Conservation (phyloP, 768 basidiomycete genomes). For the Mycena olivaceomarginata region DNA sequence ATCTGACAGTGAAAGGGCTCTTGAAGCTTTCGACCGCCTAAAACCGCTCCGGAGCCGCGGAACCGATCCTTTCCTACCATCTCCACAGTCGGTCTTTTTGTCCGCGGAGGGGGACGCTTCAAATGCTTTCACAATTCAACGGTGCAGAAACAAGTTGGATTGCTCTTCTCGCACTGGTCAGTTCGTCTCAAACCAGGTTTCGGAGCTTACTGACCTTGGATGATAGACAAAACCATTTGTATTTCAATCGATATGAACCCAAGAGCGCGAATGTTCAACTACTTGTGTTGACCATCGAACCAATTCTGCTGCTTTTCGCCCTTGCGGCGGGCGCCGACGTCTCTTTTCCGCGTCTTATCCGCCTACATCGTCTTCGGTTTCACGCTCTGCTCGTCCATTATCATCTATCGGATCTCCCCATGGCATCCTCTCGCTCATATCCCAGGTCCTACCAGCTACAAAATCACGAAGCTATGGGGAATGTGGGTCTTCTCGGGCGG, state of each 20-base stretch:
- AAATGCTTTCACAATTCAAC: not conserved
- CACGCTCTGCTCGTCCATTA: slow-evolving; percentile 48
- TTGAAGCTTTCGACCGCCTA: not conserved
- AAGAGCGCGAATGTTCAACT: slow-evolving; percentile 39
- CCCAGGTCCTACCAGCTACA: slow-evolving; percentile 56
- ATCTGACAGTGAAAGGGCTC: too few relatives aligned
- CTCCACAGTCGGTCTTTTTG: not conserved
- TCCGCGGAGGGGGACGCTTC: not conserved
- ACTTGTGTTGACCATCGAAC: slow-evolving; percentile 42
- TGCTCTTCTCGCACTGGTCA: slow-evolving; percentile 30
- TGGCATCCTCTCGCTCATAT: slow-evolving; percentile 60
- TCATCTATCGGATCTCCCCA: slow-evolving; percentile 59
- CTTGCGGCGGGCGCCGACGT: not conserved
- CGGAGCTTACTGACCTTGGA: not conserved
- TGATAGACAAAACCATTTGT: slow-evolving; percentile 48
- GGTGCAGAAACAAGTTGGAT: not conserved
- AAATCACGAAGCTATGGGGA: slow-evolving; percentile 53
- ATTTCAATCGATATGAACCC: slow-evolving; percentile 49
- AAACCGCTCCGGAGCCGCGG: not conserved
- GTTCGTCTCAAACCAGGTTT: not conserved
- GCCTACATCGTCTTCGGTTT: slow-evolving; percentile 42
- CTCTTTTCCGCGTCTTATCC: slow-evolving; percentile 8
- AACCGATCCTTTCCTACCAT: not conserved
- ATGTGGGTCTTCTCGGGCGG: slow-evolving; percentile 50
- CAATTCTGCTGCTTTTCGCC: slow-evolving; percentile 27